A percentile compares a stretch with the other conserved stretches of the same genome.
phyloP scores from a whole-genome alignment of 495 filamentous ascomycete species.

The Hypoxylon perforatum region DNA sequence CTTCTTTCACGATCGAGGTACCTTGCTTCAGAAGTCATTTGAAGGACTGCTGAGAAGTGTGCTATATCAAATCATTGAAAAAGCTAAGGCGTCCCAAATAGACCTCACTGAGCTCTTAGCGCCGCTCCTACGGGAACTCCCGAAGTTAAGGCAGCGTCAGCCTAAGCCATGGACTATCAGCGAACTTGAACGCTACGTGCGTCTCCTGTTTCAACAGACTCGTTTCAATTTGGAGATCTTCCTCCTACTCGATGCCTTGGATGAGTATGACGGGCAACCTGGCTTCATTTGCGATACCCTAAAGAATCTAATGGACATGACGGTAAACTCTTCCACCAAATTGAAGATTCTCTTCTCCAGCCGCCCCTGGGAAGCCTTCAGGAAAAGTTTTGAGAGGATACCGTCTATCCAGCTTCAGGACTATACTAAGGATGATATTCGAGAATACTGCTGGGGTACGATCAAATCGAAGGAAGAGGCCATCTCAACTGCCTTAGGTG shows the following conservation, averaged over 20 bases:
- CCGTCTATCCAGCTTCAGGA: constrained; percentile 25
- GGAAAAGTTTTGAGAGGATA: background rate
- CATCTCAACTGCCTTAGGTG: background rate
- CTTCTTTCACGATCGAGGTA: constrained; percentile 3
- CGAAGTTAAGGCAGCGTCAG: background rate
- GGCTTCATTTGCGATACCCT: constrained; percentile 23
- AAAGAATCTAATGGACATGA: constrained; percentile 9
- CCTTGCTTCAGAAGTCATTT: constrained; percentile 1
- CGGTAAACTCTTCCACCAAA: constrained; percentile 9
- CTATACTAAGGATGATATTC: constrained; percentile 24
- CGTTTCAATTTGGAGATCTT: constrained; percentile 15
- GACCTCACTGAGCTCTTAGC: constrained; percentile 3
- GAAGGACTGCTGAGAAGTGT: background rate
- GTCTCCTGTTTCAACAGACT: constrained; percentile 11
- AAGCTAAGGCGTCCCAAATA: background rate
- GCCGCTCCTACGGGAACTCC: background rate
- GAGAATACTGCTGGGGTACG: constrained; percentile 11
- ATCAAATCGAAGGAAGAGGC: background rate
- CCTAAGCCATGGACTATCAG: constrained; percentile 4
- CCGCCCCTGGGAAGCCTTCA: constrained; percentile 24
- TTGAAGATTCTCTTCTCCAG: constrained; percentile 34
- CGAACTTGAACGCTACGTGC: constrained; percentile 4
- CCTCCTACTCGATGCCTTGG: constrained; percentile 25
- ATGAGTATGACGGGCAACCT: constrained; percentile 30
- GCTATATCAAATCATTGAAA: constrained; percentile 9